Conservation (phyloP, 179 eudicot species). For the Sideroxylon spinosum region DNA sequence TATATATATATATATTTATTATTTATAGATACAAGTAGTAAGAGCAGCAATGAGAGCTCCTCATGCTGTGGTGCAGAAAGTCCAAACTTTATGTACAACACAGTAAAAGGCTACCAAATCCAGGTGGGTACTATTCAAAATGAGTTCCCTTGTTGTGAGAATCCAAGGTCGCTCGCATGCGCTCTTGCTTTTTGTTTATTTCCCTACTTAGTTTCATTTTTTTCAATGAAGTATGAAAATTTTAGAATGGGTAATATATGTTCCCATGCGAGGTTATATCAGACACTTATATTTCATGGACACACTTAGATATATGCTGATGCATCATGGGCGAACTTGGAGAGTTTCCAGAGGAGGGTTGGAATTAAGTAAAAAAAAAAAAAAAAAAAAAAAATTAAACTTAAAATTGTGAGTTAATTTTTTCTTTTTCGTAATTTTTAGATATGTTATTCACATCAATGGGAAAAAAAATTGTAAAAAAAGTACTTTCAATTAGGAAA, state of each 20-base stretch:
- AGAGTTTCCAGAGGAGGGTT: no score
- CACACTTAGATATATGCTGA: no score
- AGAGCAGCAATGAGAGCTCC: not conserved
- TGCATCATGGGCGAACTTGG: no score
- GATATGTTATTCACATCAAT: no score
- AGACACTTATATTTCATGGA: no score
- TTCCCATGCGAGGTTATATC: not conserved
- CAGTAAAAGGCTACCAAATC: not conserved
- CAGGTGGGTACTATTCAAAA: not conserved
- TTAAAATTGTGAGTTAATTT: no score
- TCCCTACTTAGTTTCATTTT: not conserved
- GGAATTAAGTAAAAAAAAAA: no score
- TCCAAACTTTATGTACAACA: constrained; percentile 4
- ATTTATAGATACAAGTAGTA: not conserved
- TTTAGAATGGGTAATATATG: not conserved
- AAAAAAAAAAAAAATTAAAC: no score
- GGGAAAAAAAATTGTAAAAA: no score
- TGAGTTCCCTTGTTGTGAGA: not conserved
- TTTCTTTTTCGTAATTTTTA: no score
- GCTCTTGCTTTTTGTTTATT: not conserved
- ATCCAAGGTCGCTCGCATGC: constrained; percentile 9
- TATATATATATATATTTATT: not conserved
- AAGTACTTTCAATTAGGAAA: no score
- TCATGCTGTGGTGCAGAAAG: constrained; percentile 2
- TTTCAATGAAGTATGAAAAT: not conserved